These are phyloP conservation scores for Termitomyces sp. DNA, from an alignment of 768 basidiomycete genomes.

Conservation along the genomic window DNA sequence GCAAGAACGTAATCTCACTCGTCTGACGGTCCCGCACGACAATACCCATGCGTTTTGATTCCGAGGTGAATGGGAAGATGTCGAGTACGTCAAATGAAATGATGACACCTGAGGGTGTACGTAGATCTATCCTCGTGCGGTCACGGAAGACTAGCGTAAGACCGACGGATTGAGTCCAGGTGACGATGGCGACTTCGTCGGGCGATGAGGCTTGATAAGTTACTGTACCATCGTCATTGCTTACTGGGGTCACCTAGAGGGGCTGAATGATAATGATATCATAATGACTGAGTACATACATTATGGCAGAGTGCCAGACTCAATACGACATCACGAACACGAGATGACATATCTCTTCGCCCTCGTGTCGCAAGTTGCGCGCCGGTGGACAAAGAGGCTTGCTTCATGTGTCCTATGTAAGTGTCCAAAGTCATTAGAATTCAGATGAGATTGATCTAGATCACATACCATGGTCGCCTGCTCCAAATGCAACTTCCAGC, in stretches of 20 bases:
- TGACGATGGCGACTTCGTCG: constrained; percentile 97
- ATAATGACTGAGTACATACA: constrained; percentile 37
- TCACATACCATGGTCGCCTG: constrained; percentile 45
- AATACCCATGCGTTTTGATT: constrained; percentile 99
- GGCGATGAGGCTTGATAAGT: constrained; percentile 99
- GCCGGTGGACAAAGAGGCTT: constrained; percentile 64
- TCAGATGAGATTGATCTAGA: not conserved
- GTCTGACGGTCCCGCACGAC: constrained; percentile 75
- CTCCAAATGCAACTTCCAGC: constrained; percentile 78
- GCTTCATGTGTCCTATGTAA: constrained; percentile 33
- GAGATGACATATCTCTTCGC: constrained; percentile 89
- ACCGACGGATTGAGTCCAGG: constrained; percentile 94
- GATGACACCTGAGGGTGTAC: constrained; percentile 56
- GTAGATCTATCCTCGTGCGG: constrained; percentile 84
- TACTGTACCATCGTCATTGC: constrained; percentile 88
- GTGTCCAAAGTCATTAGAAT: not conserved
- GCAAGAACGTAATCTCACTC: constrained; percentile 82
- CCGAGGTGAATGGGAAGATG: constrained; percentile 97
- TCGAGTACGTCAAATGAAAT: constrained; percentile 84
- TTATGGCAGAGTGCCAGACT: constrained; percentile 96
- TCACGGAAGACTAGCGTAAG: constrained; percentile 85
- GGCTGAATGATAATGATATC: not conserved
- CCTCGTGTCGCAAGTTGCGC: constrained; percentile 82
- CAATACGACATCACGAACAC: constrained; percentile 87
- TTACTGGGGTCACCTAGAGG: constrained; percentile 85